Evolutionary conservation across 2,329 filamentous ascomycete genomes (phyloP).

Genomic region (Aspergillus sojae): DNA sequence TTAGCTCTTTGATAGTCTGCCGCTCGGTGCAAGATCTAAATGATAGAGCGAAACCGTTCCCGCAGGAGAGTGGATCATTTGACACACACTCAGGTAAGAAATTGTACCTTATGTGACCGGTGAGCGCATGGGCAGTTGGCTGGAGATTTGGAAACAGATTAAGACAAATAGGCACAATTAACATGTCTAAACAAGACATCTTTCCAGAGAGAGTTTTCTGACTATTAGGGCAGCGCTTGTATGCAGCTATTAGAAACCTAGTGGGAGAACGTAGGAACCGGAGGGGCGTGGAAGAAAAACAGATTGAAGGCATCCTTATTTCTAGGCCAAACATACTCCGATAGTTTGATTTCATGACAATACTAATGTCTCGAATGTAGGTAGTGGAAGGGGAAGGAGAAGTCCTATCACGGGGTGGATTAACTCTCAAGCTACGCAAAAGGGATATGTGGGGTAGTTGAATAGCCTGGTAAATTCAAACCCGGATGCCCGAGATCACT

Average conservation of each 20-base stretch:
- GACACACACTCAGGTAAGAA: no score
- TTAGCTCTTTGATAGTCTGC: neutral
- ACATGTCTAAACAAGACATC: no score
- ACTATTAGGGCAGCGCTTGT: neutral
- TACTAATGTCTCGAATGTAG: neutral
- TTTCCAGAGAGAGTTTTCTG: neutral
- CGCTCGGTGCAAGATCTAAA: no score
- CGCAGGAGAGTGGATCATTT: no score
- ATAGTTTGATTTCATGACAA: neutral
- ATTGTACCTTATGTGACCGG: no score
- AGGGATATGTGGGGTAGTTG: no score
- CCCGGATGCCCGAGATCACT: neutral
- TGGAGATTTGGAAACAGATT: neutral
- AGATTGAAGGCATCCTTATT: neutral
- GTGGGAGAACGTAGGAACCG: neutral
- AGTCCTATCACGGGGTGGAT: neutral
- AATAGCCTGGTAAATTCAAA: neutral
- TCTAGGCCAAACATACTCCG: neutral
- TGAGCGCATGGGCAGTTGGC: neutral
- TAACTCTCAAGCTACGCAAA: neutral
- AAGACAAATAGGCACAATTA: neutral
- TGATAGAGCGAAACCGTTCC: no score
- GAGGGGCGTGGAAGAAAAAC: rapidly evolving
- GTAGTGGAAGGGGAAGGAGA: no score
- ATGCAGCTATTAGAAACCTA: no score